phyloP scores from a whole-genome alignment of 257 asterid species.

The Cruciata laevipes region DNA sequence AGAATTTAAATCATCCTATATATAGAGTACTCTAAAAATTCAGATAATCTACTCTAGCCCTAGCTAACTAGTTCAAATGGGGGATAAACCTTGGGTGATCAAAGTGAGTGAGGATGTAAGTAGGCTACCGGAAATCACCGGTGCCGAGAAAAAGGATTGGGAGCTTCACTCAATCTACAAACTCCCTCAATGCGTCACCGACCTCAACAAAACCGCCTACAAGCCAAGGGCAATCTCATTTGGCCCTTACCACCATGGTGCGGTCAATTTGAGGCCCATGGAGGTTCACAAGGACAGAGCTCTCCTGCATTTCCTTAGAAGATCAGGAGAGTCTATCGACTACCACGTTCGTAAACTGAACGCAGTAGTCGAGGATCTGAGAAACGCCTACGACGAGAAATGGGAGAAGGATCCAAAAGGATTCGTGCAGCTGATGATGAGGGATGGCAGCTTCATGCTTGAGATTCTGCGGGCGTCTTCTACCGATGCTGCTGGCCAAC shows the following conservation, averaged over 20 bases:
- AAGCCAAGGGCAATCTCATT: conserved; percentile 41
- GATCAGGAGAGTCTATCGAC: conserved; percentile 24
- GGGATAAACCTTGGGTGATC: conserved; percentile 20
- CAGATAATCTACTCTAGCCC: background rate
- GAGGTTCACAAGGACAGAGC: conserved; percentile 56
- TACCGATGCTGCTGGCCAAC: background rate
- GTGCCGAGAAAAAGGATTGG: conserved; percentile 26
- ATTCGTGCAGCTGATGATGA: conserved; percentile 9
- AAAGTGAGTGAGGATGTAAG: conserved; percentile 22
- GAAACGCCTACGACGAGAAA: conserved; percentile 27
- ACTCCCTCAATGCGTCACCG: conserved; percentile 27
- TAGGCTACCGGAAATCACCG: background rate
- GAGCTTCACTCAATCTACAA: conserved; percentile 34
- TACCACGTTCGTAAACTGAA: conserved; percentile 16
- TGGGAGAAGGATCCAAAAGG: background rate
- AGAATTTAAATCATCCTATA: background rate
- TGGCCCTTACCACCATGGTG: conserved; percentile 43
- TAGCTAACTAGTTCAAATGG: conserved; percentile 1
- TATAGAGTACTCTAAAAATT: background rate
- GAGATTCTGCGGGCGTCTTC: conserved; percentile 7
- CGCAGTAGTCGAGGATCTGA: conserved; percentile 25
- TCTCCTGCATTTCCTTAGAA: conserved; percentile 33
- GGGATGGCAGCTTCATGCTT: conserved; percentile 12
- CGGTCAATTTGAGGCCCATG: conserved; percentile 24
- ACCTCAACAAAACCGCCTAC: conserved; percentile 26